A percentile compares a stretch with the other conserved stretches of the same genome.
phyloP scores from a whole-genome alignment of 768 basidiomycete genomes.

The Candolleomyces efflorescens region DNA sequence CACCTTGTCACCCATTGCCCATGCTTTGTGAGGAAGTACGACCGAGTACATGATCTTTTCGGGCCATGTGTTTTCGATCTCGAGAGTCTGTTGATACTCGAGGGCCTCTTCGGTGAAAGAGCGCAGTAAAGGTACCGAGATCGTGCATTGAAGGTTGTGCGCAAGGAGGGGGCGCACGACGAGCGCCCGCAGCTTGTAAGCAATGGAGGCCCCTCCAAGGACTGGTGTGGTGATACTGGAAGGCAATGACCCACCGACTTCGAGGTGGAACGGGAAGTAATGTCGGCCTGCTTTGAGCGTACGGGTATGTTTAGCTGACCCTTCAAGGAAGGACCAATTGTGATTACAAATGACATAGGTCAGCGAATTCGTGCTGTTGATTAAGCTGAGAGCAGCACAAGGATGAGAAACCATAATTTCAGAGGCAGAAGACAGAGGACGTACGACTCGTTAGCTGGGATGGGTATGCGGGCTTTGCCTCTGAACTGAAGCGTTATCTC shows the following conservation, averaged over 20 bases:
- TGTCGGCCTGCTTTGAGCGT: slow-evolving; percentile 97
- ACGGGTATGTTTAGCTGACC: slow-evolving; percentile 70
- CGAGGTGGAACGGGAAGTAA: slow-evolving; percentile 86
- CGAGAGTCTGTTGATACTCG: slow-evolving; percentile 94
- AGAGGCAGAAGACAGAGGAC: slow-evolving; percentile 18
- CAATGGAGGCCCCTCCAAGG: slow-evolving; percentile 59
- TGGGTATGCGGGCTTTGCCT: slow-evolving; percentile 76
- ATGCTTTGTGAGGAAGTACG: slow-evolving; percentile 93
- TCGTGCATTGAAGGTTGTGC: slow-evolving; percentile 52
- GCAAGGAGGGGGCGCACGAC: slow-evolving; percentile 63
- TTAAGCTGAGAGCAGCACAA: background rate
- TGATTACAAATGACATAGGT: slow-evolving; percentile 71
- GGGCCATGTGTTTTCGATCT: slow-evolving; percentile 97
- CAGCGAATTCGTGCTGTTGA: slow-evolving; percentile 41
- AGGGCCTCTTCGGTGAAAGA: slow-evolving; percentile 78
- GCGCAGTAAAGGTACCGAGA: slow-evolving; percentile 65
- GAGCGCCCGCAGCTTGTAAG: slow-evolving; percentile 88
- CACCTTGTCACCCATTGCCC: slow-evolving; percentile 84
- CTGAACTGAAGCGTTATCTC: slow-evolving; percentile 81
- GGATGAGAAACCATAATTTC: no score
- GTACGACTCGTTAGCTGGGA: slow-evolving; percentile 53
- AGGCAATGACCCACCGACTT: slow-evolving; percentile 81
- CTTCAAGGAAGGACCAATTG: slow-evolving; percentile 91
- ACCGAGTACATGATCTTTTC: slow-evolving; percentile 95
- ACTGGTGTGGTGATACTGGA: slow-evolving; percentile 60